phyloP scores from a whole-genome alignment of 768 basidiomycete genomes.

The Pilatotrama ljubarskyi region DNA sequence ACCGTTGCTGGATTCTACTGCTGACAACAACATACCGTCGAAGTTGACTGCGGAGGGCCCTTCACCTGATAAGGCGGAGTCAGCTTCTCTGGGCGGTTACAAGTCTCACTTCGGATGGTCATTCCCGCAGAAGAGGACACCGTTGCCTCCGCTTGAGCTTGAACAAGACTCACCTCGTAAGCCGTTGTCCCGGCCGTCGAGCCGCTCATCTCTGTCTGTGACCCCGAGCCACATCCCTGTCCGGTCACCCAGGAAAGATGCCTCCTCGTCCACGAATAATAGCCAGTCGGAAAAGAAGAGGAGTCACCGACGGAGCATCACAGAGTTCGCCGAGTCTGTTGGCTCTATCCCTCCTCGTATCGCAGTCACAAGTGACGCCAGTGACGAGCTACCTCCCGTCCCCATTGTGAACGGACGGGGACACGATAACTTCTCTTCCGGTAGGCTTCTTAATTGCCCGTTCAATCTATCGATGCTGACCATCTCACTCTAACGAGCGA shows the following conservation, averaged over 20 bases:
- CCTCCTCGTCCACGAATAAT: not conserved
- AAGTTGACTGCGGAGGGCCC: slow-evolving; percentile 7
- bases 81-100: slow-evolving; percentile 20
- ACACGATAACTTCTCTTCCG: slow-evolving; percentile 14
- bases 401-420: slow-evolving; percentile 16
- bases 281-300: slow-evolving; percentile 25
- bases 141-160: slow-evolving; percentile 43
- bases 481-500: slow-evolving; percentile 37
- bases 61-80: slow-evolving; percentile 12
- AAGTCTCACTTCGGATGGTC: slow-evolving; percentile 41
- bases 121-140: slow-evolving; percentile 35
- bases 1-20: slow-evolving; percentile 10
- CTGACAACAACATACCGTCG: slow-evolving; percentile 7
- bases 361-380: slow-evolving; percentile 7
- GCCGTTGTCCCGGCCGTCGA: slow-evolving; percentile 25
- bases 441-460: not conserved
- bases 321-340: slow-evolving; percentile 31
- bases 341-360: slow-evolving; percentile 28
- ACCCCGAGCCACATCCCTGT: slow-evolving; percentile 47
- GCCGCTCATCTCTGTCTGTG: slow-evolving; percentile 27
- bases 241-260: slow-evolving; percentile 39
- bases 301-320: slow-evolving; percentile 30
- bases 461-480: not conserved
- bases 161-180: slow-evolving; percentile 33
- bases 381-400: slow-evolving; percentile 18